phyloP scores from a whole-genome alignment of 1,284 basidiomycete species.

The Heterobasidion parviporum region DNA sequence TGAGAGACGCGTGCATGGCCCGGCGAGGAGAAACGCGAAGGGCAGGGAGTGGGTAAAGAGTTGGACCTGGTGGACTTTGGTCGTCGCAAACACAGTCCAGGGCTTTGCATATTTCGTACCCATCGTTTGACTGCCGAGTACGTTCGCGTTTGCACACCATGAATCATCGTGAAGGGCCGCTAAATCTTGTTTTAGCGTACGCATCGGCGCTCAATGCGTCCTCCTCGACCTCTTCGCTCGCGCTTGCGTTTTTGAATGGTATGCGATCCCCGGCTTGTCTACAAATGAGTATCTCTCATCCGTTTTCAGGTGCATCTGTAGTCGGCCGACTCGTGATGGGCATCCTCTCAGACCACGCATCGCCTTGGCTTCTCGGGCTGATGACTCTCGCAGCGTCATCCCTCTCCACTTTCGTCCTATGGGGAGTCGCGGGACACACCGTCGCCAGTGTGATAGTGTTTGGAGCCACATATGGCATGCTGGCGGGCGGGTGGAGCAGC shows the following conservation, averaged over 20 bases:
- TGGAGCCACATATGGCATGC: constrained; percentile 16
- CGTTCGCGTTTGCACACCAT: not conserved
- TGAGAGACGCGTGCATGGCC: constrained; percentile 15
- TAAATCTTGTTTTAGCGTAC: not conserved
- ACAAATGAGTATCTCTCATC: no score
- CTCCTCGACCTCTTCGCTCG: constrained; percentile 6
- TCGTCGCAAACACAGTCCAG: constrained; percentile 25
- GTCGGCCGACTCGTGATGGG: constrained; percentile 25
- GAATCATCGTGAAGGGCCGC: not conserved
- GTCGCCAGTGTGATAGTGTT: constrained; percentile 17
- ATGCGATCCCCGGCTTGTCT: no score
- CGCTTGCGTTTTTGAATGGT: constrained; percentile 12
- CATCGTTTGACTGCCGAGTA: constrained; percentile 25
- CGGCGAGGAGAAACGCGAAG: constrained; percentile 9
- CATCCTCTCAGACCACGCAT: constrained; percentile 25
- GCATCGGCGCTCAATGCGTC: constrained; percentile 1
- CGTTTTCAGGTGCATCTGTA: constrained; percentile 18
- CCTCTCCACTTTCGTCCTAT: constrained; percentile 17
- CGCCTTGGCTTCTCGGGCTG: constrained; percentile 22
- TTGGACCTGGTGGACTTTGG: constrained; percentile 20
- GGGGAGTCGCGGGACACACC: constrained; percentile 17
- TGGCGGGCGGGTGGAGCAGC: constrained; percentile 20
- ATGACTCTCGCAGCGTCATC: constrained; percentile 12
- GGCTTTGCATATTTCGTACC: constrained; percentile 27
- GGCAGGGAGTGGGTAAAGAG: constrained; percentile 17